A percentile compares a stretch with the other conserved stretches of the same genome.
These are phyloP conservation scores for Taphrina betulina DNA, from an alignment of 1,139 yeast genomes.

Conservation along the genomic window DNA sequence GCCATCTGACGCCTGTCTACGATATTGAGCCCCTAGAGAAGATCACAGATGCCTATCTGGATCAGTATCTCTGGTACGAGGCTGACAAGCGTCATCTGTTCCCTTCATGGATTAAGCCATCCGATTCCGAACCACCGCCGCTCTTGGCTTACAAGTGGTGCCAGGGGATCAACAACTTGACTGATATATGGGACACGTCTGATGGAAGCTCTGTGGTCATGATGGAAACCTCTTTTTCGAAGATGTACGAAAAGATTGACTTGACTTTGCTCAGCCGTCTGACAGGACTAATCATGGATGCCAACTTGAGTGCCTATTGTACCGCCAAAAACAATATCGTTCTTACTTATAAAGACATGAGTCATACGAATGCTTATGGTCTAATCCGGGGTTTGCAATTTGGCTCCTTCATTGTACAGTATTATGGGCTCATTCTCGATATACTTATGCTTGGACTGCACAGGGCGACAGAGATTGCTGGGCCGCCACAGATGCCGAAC, in stretches of 20 bases:
- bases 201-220: slow-evolving; percentile 81
- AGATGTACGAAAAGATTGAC: slow-evolving; percentile 80
- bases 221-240: slow-evolving; percentile 69
- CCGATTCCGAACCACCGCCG: slow-evolving; percentile 92
- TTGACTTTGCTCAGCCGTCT: slow-evolving; percentile 80
- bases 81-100: slow-evolving; percentile 82
- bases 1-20: slow-evolving; percentile 80
- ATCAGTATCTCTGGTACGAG: slow-evolving; percentile 95
- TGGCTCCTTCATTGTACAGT: slow-evolving; percentile 84
- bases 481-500: slow-evolving; percentile 65
- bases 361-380: slow-evolving; percentile 85
- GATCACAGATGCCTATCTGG: slow-evolving; percentile 93
- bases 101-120: slow-evolving; percentile 96
- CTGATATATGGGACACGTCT: slow-evolving; percentile 72
- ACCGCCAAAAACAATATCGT: slow-evolving; percentile 86
- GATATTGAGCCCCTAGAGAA: slow-evolving; percentile 88
- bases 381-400: slow-evolving; percentile 84
- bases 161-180: slow-evolving; percentile 82
- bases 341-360: slow-evolving; percentile 89
- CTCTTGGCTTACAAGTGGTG: slow-evolving; percentile 90
- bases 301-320: slow-evolving; percentile 90
- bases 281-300: slow-evolving; percentile 76
- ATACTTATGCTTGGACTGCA: slow-evolving; percentile 78
- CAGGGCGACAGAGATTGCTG: slow-evolving; percentile 85
- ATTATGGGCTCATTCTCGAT: slow-evolving; percentile 83